A percentile compares a stretch with the other conserved stretches of the same genome.
phyloP scores from a whole-genome alignment of 1,284 basidiomycete species.

The Termitomyces sp. region DNA sequence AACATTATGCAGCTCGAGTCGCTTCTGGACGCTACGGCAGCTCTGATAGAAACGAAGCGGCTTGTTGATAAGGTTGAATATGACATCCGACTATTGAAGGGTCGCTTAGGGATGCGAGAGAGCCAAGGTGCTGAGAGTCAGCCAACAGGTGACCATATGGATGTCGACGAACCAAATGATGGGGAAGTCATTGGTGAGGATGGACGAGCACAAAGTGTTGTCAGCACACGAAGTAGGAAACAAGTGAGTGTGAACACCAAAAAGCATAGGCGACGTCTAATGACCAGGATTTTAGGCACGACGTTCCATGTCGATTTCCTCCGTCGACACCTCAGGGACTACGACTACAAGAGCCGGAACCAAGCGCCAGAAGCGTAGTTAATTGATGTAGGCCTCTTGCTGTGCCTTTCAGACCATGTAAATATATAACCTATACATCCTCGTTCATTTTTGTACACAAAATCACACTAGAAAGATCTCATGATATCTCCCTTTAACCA shows the following conservation, averaged over 20 bases:
- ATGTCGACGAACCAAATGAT: constrained; percentile 36
- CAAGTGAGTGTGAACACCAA: constrained; percentile 36
- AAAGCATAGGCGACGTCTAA: neutral
- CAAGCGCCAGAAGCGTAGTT: constrained; percentile 56
- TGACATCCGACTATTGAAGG: constrained; percentile 70
- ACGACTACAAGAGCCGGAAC: constrained; percentile 39
- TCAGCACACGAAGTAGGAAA: constrained; percentile 57
- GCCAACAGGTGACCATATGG: constrained; percentile 33
- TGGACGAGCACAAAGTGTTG: constrained; percentile 59
- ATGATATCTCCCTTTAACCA: neutral
- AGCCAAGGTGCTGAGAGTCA: constrained; percentile 33
- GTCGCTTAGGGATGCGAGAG: constrained; percentile 56
- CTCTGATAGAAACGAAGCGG: constrained; percentile 83
- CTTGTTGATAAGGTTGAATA: constrained; percentile 82
- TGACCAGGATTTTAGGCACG: constrained; percentile 34
- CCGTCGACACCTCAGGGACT: constrained; percentile 55
- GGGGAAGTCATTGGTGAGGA: constrained; percentile 42
- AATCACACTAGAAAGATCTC: neutral
- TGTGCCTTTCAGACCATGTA: neutral
- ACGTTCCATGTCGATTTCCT: constrained; percentile 60
- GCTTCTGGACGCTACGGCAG: constrained; percentile 65
- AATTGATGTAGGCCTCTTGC: constrained; percentile 7
- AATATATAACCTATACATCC: neutral
- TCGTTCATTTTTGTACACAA: neutral
- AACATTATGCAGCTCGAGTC: constrained; percentile 72